A percentile compares a stretch with the other conserved stretches of the same genome.
These are phyloP conservation scores for Pseudogymnoascus sp. DNA, from an alignment of 2,329 filamentous ascomycete species.

Conservation along the genomic window DNA sequence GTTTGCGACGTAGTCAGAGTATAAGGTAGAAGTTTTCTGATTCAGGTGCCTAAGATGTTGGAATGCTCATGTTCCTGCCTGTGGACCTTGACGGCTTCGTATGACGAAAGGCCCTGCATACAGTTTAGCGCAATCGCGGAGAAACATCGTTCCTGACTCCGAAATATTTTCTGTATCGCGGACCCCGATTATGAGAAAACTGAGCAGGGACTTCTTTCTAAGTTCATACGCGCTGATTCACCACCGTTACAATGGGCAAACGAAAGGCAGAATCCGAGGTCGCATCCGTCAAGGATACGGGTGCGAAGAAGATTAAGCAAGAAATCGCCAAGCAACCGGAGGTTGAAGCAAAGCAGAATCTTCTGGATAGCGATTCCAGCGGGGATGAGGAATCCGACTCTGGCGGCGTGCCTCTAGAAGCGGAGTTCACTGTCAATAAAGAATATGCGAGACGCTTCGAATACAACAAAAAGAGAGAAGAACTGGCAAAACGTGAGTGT, in stretches of 20 bases:
- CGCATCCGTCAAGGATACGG: conserved; percentile 12
- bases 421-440: conserved; percentile 73
- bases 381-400: conserved; percentile 29
- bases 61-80: conserved; percentile 8
- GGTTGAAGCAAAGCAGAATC: conserved; percentile 27
- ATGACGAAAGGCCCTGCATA: conserved; percentile 11
- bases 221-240: background rate
- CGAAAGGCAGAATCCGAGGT: conserved; percentile 26
- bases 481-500: conserved; percentile 60
- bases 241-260: conserved; percentile 25
- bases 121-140: conserved; percentile 9
- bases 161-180: conserved; percentile 11
- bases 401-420: conserved; percentile 29
- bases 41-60: conserved; percentile 1
- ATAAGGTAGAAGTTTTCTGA: background rate
- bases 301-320: conserved; percentile 27
- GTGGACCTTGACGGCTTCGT: conserved; percentile 8
- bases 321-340: conserved; percentile 16
- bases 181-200: conserved; percentile 6
- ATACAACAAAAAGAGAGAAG: conserved; percentile 94
- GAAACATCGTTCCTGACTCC: conserved; percentile 5
- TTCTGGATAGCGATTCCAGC: conserved; percentile 42
- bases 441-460: conserved; percentile 87
- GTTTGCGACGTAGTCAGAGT: background rate
- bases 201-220: conserved; percentile 5